Base-by-base conservation (phyloP, 768 basidiomycete genomes). In the Sistotremastrum suecicum region DNA sequence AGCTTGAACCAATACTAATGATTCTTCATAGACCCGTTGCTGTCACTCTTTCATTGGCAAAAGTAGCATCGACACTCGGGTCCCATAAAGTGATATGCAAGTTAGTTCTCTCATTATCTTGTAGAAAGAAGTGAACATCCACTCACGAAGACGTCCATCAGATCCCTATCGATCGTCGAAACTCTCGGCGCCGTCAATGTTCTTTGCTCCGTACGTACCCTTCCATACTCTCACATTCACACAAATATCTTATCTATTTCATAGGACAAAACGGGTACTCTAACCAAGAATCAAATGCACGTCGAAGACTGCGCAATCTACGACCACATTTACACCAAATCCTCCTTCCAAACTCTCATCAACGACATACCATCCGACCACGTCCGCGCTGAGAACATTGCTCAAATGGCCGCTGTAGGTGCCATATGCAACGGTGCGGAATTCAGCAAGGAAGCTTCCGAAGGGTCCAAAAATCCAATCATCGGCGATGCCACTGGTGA, bases 401-500 rank as follows among this genome's bases (percentile, higher is more conserved):
- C 46, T 5, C 51, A 56, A 43, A 49, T 67, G 3, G 63, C 63
- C 1, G 59, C 69, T 1, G 58, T 75, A 20, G 68, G 71, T 32
- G 65, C 59, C 0, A 58, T 77, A 6, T 77, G 75, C 52, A 77
- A 77, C 48, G 66, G 68, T 2, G 74, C 74, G 0, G 53, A 52
- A 0, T 72, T 75, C 43, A 65, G 20, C 20, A 20, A 20, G 20
- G 20, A 20, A 69, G 37, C 50, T 55, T 4, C 51, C 52, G 1
- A 54, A 60, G 5, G 57, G 59, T 44, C 56, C 61, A 20, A 45
- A 46, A 12, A 56, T 58, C 37, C 53, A 58, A 54, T 72, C 35
- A 70, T 67, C 39, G 78, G 76, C 3, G 76, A 78, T 54, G 74
- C 76, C 3, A 80, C 76, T 2, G 71, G 71, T 68, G 48, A 12